Percentiles rank a stretch among this genome's conserved stretches.
phyloP scores from a whole-genome alignment of 108 stramenopile species.

The Aurantiochytrium sp. region DNA sequence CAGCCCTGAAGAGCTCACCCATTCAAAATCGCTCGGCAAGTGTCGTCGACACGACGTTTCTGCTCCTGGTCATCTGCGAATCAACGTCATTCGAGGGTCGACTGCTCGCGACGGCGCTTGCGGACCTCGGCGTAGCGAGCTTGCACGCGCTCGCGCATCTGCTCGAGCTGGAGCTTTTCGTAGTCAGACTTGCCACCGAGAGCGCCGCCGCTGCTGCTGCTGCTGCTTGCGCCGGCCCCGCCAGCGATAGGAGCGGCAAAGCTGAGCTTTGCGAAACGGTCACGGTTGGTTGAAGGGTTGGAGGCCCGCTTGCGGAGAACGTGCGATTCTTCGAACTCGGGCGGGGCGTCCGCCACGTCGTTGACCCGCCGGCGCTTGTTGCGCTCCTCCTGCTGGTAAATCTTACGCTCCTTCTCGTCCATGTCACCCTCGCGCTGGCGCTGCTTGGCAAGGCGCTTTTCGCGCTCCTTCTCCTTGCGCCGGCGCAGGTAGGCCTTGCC shows the following conservation, averaged over 20 bases:
- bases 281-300: background rate
- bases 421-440: background rate
- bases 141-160: background rate
- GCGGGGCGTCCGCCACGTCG: constrained; percentile 5
- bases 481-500: background rate
- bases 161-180: background rate
- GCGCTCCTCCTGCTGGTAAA: background rate
- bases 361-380: background rate
- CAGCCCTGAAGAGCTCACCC: too few relatives aligned
- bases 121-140: constrained; percentile 5
- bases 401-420: background rate
- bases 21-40: too few relatives aligned
- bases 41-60: too few relatives aligned
- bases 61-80: too few relatives aligned
- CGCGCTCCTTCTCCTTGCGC: background rate
- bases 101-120: background rate
- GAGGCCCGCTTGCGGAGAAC: background rate
- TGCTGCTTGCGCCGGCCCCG: background rate
- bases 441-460: background rate
- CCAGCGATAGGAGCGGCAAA: background rate
- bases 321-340: background rate
- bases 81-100: background rate
- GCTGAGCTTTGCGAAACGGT: constrained; percentile 21
- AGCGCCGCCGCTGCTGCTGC: background rate
- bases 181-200: constrained; percentile 1